These are phyloP conservation scores for Penicillium waksmanii DNA, from an alignment of 495 filamentous ascomycete species.

Conservation along the genomic window DNA sequence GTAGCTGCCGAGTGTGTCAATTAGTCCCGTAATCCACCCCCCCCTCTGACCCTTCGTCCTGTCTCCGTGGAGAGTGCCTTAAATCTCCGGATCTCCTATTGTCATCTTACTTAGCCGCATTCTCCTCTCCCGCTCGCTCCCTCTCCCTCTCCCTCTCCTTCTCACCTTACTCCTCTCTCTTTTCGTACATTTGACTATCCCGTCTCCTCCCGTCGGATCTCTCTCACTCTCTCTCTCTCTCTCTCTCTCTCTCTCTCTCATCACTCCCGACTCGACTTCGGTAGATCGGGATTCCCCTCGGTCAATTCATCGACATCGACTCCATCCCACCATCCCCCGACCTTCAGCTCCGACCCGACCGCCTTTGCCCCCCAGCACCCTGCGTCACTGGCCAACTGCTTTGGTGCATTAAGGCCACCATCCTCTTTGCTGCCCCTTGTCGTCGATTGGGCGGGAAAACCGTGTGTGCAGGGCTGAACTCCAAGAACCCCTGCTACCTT, in stretches of 20 bases:
- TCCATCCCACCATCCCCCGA: slow-evolving; percentile 3
- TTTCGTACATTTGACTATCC: slow-evolving; percentile 2
- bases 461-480: slow-evolving; percentile 21
- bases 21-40: slow-evolving; percentile 7
- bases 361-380: slow-evolving; percentile 18
- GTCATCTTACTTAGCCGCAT: slow-evolving; percentile 18
- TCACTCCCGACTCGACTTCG: neutral
- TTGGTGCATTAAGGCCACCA: slow-evolving; percentile 29
- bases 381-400: slow-evolving; percentile 24
- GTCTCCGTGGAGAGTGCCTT: slow-evolving; percentile 11
- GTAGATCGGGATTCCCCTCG: slow-evolving; percentile 8
- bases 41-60: neutral
- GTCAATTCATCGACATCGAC: neutral
- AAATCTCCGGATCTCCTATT: slow-evolving; percentile 21
- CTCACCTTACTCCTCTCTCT: slow-evolving; percentile 15
- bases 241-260: slow-evolving; percentile 6
- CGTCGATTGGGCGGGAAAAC: slow-evolving; percentile 22
- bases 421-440: slow-evolving; percentile 6
- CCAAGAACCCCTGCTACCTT: slow-evolving; percentile 18
- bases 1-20: slow-evolving; percentile 12
- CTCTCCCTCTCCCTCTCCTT: slow-evolving; percentile 13
- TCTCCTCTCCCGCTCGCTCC: slow-evolving; percentile 10
- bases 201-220: slow-evolving; percentile 4
- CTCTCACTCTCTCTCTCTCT: slow-evolving; percentile 7
- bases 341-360: slow-evolving; percentile 28